Base-by-base conservation (phyloP, 2,329 filamentous ascomycete genomes). In the Pestalotiopsis sp. region DNA sequence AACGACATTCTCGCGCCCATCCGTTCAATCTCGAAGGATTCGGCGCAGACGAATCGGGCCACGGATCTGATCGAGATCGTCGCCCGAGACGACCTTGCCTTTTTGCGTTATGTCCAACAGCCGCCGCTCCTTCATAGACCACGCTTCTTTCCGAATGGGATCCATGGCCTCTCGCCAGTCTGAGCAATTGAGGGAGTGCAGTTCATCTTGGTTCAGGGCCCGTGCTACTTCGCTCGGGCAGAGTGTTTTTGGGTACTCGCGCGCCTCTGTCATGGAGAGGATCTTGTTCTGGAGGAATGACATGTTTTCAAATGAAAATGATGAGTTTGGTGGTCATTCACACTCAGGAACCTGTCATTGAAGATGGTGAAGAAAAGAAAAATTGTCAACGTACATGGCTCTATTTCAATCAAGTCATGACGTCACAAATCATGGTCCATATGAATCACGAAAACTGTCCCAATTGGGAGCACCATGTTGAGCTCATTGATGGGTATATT, bases 161-260 rank as follows among this genome's bases (percentile, higher is more conserved):
- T 57, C 63, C 63, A 66, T 66, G 6, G 49, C 41, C 1, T 25
- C 63, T 2, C 63, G 63, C 63, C 63, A 66, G 14, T 66, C 49
- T 7, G 20, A 45, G 45, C 49, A 58, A 1, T 31, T 45, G 6
- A 66, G 20, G 3, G 45, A 41, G 6, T 4, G 25, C 13, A 66
- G 4, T 7, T 66, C 63, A 12, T 66, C 49, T 7, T 14, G 13
- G 4, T 5, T 66, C 27, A 66, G 31, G 14, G 45, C 27, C 13
- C 63, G 52, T 11, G 63, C 63, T 11, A 66, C 63, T 38, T 66
- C 63, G 63, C 63, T 66, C 4, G 63, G 63, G 20, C 63, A 66
- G 5, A 56, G 23, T 25, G 63, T 66, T 14, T 66, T 66, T 1
- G 63, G 63, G 31, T 56, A 57, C 14, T 57, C 63, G 45, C 63